These are phyloP conservation scores for Taphrina pruni DNA, from an alignment of 1,139 yeast genomes.

Conservation along the genomic window DNA sequence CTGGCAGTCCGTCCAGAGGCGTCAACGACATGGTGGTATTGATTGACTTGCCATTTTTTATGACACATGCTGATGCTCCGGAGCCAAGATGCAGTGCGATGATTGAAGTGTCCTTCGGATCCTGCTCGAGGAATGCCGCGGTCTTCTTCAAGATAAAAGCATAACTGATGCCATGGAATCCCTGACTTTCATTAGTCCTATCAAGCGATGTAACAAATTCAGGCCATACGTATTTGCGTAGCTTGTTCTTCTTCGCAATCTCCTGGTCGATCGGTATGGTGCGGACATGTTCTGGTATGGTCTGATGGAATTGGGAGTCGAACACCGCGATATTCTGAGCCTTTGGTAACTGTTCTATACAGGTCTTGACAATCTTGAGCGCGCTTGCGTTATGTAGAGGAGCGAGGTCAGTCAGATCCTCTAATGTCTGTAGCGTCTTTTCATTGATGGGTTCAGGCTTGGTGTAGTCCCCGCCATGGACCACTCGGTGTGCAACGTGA, in stretches of 20 bases:
- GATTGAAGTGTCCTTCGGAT: conserved; percentile 37
- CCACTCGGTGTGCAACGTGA: conserved; percentile 45
- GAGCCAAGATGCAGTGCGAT: conserved; percentile 47
- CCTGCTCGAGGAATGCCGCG: conserved; percentile 38
- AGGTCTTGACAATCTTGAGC: conserved; percentile 45
- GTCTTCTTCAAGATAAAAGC: conserved; percentile 43
- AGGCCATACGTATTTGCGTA: conserved; percentile 43
- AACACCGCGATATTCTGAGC: conserved; percentile 45
- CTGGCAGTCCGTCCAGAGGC: conserved; percentile 47
- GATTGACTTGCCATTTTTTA: conserved; percentile 44
- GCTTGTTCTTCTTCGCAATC: conserved; percentile 44
- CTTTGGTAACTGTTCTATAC: conserved; percentile 39
- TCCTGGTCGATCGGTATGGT: conserved; percentile 45
- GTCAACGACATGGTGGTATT: conserved; percentile 47
- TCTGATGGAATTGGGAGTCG: conserved; percentile 46
- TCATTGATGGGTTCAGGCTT: conserved; percentile 44
- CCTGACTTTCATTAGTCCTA: conserved; percentile 6
- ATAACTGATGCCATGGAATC: conserved; percentile 46
- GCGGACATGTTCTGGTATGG: conserved; percentile 44
- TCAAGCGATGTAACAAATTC: background rate
- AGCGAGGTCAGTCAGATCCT: conserved; percentile 46
- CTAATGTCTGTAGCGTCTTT: conserved; percentile 44
- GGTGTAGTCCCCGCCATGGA: conserved; percentile 46
- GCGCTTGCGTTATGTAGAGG: conserved; percentile 47
- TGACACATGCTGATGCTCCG: conserved; percentile 47